phyloP scores from a whole-genome alignment of 2,329 filamentous ascomycete genomes.

The Zarea fungicola region DNA sequence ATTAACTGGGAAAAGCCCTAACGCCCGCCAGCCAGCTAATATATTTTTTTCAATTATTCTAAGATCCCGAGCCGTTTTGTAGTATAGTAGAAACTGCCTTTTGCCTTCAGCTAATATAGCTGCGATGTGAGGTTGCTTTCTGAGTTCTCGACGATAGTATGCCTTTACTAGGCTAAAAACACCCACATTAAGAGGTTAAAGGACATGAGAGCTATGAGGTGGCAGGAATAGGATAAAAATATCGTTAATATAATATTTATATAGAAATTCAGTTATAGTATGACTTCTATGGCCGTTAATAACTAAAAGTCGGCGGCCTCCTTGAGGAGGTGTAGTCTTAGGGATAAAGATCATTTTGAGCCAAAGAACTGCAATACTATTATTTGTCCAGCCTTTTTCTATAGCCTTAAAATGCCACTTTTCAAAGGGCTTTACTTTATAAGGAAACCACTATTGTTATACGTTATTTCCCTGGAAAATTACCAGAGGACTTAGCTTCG shows the following conservation, averaged over 20 bases:
- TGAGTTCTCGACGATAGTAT: not conserved
- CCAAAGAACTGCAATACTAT: no score
- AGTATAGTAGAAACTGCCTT: not conserved
- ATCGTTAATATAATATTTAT: not conserved
- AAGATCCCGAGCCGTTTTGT: not conserved
- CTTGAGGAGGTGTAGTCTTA: not conserved
- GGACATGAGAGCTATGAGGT: slow-evolving; percentile 2
- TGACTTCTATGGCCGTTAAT: slow-evolving; percentile 13
- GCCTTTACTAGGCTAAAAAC: slow-evolving; percentile 5
- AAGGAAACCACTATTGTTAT: no score
- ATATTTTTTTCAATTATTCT: not conserved
- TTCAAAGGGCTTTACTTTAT: no score
- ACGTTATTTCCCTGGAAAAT: no score
- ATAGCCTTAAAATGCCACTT: no score
- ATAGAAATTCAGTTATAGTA: slow-evolving; percentile 12
- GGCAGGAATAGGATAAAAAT: slow-evolving; percentile 7
- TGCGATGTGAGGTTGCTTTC: not conserved
- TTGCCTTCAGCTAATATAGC: not conserved
- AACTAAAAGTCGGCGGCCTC: not conserved
- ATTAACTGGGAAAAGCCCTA: not conserved
- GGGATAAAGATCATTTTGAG: no score
- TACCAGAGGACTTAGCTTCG: no score
- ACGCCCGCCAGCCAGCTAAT: not conserved
- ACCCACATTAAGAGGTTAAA: slow-evolving; percentile 3
- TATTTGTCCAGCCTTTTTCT: no score